Evolutionary conservation across 2,329 filamentous ascomycete species (phyloP).

Genomic region (Periconia digitata): DNA sequence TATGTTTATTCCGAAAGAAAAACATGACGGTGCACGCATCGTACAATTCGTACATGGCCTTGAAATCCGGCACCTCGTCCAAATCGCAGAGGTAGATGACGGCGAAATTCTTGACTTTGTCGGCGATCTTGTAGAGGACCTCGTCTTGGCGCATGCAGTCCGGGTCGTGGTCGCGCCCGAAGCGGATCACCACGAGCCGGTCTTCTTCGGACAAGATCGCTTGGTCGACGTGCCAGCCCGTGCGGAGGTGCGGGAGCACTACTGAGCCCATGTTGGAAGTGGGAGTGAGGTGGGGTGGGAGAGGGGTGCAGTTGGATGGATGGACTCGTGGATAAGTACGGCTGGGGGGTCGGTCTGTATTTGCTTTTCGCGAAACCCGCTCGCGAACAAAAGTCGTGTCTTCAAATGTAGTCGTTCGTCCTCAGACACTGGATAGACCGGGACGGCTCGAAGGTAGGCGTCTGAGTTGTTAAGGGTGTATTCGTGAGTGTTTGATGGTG

Average conservation of each 20-base stretch:
- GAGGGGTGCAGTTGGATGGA: not conserved
- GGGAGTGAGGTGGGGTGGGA: too few species aligned
- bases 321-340: not conserved
- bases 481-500: not conserved
- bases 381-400: too few species aligned
- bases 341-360: too few species aligned
- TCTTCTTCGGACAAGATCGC: conserved; percentile 80
- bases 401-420: too few species aligned
- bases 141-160: conserved; percentile 87
- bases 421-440: too few species aligned
- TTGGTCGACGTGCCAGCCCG: conserved; percentile 98
- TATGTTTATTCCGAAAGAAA: conserved; percentile 98
- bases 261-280: conserved; percentile 70
- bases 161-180: conserved; percentile 81
- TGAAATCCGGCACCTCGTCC: conserved; percentile 68
- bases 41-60: conserved; percentile 90
- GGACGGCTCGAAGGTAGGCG: too few species aligned
- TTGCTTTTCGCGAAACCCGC: too few species aligned
- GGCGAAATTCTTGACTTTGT: conserved; percentile 90
- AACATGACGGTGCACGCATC: conserved; percentile 95
- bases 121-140: conserved; percentile 90
- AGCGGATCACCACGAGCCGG: conserved; percentile 88
- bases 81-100: conserved; percentile 84
- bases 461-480: too few species aligned
- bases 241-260: conserved; percentile 85